Percentiles rank a stretch among this genome's conserved stretches.
These are phyloP conservation scores for Sporothrix mexicana DNA, from an alignment of 2,329 filamentous ascomycete genomes.

Conservation along the genomic window DNA sequence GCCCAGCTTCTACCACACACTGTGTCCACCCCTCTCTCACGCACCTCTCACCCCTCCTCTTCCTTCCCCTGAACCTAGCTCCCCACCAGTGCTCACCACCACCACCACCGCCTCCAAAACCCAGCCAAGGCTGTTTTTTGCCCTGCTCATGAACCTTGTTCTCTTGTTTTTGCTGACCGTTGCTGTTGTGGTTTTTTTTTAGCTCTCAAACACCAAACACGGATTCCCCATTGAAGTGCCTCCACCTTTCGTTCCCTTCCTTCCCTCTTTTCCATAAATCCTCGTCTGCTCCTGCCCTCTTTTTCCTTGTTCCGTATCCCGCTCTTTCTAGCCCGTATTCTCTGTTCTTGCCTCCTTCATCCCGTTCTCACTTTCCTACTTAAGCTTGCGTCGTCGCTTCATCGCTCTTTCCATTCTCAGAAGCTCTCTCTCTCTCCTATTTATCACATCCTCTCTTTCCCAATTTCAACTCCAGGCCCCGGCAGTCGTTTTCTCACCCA, in stretches of 20 bases:
- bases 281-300: conserved; percentile 19
- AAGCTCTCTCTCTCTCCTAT: neutral
- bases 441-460: neutral
- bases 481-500: neutral
- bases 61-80: conserved; percentile 30
- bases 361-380: conserved; percentile 12
- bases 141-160: conserved; percentile 24
- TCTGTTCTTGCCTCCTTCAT: conserved; percentile 9
- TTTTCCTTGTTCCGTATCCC: neutral
- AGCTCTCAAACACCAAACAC: conserved; percentile 27
- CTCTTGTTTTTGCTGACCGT: conserved; percentile 28
- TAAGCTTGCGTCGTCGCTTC: conserved; percentile 13
- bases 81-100: conserved; percentile 31
- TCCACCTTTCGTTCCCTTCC: conserved; percentile 20
- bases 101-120: conserved; percentile 16
- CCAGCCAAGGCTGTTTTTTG: conserved; percentile 32
- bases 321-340: conserved; percentile 12
- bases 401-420: conserved; percentile 10
- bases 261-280: conserved; percentile 27
- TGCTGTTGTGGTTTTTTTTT: conserved; percentile 26
- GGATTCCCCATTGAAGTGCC: conserved; percentile 32
- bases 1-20: conserved; percentile 26
- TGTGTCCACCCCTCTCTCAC: conserved; percentile 25
- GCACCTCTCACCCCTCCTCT: conserved; percentile 21
- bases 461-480: conserved; percentile 2